phyloP scores from a whole-genome alignment of 2,329 filamentous ascomycete genomes.

The Tolypocladium inflatum region DNA sequence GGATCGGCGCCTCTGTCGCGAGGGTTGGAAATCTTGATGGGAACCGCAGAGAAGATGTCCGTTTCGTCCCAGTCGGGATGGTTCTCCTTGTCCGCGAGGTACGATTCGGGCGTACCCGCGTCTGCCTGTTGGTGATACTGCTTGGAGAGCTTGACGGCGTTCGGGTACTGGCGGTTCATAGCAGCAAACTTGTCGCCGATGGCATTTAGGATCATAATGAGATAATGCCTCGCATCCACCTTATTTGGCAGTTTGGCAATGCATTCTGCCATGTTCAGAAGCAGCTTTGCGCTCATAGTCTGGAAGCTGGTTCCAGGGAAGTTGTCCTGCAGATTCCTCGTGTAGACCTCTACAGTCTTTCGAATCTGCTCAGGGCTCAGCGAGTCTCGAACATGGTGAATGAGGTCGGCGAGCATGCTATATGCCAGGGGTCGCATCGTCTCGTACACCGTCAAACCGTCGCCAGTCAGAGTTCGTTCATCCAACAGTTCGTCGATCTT shows the following conservation, averaged over 20 bases:
- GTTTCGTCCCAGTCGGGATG: conserved; percentile 95
- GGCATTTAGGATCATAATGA: conserved; percentile 95
- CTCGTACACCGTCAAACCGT: conserved; percentile 93
- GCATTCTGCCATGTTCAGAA: conserved; percentile 96
- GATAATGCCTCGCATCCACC: conserved; percentile 84
- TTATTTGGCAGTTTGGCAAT: conserved; percentile 93
- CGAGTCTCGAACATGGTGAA: conserved; percentile 92
- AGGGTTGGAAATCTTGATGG: conserved; percentile 90
- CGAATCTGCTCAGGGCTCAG: conserved; percentile 84
- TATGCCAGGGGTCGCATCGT: conserved; percentile 93
- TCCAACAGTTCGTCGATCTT: conserved; percentile 95
- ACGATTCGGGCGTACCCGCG: conserved; percentile 57
- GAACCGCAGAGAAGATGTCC: conserved; percentile 92
- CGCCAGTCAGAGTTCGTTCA: conserved; percentile 86
- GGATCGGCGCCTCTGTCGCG: conserved; percentile 83
- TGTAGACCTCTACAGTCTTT: conserved; percentile 94
- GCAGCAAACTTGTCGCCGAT: conserved; percentile 97
- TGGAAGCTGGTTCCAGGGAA: conserved; percentile 98
- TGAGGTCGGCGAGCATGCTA: conserved; percentile 95
- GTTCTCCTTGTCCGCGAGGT: conserved; percentile 70
- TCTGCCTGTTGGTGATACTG: conserved; percentile 63
- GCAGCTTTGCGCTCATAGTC: conserved; percentile 95
- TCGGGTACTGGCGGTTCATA: conserved; percentile 94
- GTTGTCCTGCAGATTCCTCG: conserved; percentile 87
- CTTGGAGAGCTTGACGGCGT: conserved; percentile 87